A percentile compares a stretch with the other conserved stretches of the same genome.
These are phyloP conservation scores for Beauveria sp. DNA, from an alignment of 2,329 filamentous ascomycete genomes.

Conservation along the genomic window DNA sequence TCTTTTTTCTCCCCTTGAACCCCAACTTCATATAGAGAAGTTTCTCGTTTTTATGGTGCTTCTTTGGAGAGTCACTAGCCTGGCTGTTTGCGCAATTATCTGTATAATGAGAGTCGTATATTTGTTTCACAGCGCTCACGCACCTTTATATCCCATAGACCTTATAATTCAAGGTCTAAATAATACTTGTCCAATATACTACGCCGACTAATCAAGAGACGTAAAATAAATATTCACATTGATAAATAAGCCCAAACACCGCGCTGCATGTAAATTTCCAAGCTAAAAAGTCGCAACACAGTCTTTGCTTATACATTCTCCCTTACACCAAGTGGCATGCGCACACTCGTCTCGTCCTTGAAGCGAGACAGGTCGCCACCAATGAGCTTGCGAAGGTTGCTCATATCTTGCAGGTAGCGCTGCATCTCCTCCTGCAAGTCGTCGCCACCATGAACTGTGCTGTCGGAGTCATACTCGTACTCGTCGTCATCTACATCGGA, in stretches of 20 bases:
- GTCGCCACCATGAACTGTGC: constrained; percentile 40
- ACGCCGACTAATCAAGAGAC: not conserved
- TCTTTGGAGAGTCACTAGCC: not conserved
- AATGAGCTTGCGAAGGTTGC: constrained; percentile 56
- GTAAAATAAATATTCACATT: not conserved
- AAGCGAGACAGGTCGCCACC: constrained; percentile 69
- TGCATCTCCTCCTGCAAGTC: constrained; percentile 82
- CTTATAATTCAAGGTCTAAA: not conserved
- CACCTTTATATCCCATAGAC: not conserved
- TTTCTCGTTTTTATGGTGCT: not conserved
- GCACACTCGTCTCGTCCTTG: constrained; percentile 52
- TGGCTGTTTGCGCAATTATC: not conserved
- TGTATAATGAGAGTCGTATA: not conserved
- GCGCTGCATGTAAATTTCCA: constrained; percentile 15
- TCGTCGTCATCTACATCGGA: constrained; percentile 51
- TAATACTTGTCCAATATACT: not conserved
- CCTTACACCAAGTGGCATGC: constrained; percentile 38
- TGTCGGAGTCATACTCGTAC: constrained; percentile 42
- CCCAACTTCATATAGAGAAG: too few species aligned
- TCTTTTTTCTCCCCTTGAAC: too few species aligned
- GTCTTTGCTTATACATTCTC: constrained; percentile 28
- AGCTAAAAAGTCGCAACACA: not conserved
- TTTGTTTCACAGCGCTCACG: not conserved
- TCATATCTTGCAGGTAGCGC: constrained; percentile 73
- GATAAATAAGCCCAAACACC: constrained; percentile 20